Evolutionary conservation across 768 basidiomycete species (phyloP).

Genomic region (Dictyophora rubrovolvata): DNA sequence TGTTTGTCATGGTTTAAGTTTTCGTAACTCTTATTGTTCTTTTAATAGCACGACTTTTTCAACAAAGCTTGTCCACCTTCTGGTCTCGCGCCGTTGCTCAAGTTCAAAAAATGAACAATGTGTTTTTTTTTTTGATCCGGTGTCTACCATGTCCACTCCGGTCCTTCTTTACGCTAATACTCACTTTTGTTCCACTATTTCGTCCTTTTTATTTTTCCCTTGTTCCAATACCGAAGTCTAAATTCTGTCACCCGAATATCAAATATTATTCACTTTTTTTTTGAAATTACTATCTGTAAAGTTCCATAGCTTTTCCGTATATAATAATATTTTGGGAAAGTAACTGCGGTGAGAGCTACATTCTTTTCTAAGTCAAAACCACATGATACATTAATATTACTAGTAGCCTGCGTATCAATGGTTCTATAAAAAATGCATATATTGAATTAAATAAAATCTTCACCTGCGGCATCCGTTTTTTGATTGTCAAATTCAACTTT

Average conservation of each 20-base stretch:
- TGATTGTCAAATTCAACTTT: no score
- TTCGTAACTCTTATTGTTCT: conserved; percentile 9
- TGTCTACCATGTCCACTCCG: not conserved
- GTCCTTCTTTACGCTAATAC: not conserved
- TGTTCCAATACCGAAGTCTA: not conserved
- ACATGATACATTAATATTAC: no score
- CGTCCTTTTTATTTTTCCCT: not conserved
- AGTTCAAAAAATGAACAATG: conserved; percentile 45
- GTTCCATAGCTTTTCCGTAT: no score
- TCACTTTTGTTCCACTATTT: not conserved
- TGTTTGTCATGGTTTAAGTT: conserved; percentile 9
- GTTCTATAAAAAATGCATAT: no score
- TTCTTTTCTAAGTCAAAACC: no score
- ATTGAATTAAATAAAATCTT: no score
- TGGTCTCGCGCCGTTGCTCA: conserved; percentile 76
- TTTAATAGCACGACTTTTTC: conserved; percentile 84
- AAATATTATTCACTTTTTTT: not conserved
- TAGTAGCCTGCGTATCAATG: no score
- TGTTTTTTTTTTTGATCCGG: not conserved
- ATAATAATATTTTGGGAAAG: no score
- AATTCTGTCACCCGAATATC: not conserved
- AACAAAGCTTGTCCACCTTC: conserved; percentile 76
- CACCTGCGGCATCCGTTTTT: no score
- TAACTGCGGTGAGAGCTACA: no score
- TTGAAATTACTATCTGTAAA: not conserved